Base-by-base conservation (phyloP, 306 rosid species). In the Ormosia emarginata region DNA sequence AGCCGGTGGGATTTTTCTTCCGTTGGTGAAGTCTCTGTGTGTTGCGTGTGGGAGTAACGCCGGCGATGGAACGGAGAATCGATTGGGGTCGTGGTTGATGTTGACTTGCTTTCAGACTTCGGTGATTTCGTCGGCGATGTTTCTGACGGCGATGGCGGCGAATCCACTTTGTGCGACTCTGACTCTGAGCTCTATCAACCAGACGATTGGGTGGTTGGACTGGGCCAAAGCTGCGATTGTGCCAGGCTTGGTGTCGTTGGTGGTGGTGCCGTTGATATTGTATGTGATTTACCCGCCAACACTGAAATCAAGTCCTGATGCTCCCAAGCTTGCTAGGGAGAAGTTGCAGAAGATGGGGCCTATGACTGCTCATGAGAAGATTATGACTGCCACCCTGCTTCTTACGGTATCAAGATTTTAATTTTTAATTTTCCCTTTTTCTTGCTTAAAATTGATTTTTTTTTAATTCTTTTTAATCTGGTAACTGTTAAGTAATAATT, bases 81-180 rank as follows among this genome's bases (percentile, higher is more conserved):
- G 63, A 52, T 59, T 93, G 32, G 98, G 99, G n/a, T 91, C 99
- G 5, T 93, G 99, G 99, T 63, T 96, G 87, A 96, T 93, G 99
- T 92, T 96, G 3, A 93, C 99, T 57, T 95, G 99, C 79, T 93
- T 95, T 67, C 99, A 95, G 79, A 95, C 99, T 8, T 95, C 99
- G 13, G 94, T 89, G 86, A 90, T 95, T 73, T 93, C 99, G 15
- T 96, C 99, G 34, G 90, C 99, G 8, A 96, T 96, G 99, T 95
- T 95, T 86, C 67, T 95, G 89, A 95, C 98, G 46, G 98, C 87
- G 1, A 96, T 96, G 99, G 99, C 99, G 17, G 99, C 99, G 24
- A 96, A 96, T 86, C 98, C 99, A 1, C 74, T 96, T 12, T 92
- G 98, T 36, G 99, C 92, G 0, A 96, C 89, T 30, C 80, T 93